Base-by-base conservation (phyloP, 2,329 filamentous ascomycete genomes). In the Elsinoe australis region DNA sequence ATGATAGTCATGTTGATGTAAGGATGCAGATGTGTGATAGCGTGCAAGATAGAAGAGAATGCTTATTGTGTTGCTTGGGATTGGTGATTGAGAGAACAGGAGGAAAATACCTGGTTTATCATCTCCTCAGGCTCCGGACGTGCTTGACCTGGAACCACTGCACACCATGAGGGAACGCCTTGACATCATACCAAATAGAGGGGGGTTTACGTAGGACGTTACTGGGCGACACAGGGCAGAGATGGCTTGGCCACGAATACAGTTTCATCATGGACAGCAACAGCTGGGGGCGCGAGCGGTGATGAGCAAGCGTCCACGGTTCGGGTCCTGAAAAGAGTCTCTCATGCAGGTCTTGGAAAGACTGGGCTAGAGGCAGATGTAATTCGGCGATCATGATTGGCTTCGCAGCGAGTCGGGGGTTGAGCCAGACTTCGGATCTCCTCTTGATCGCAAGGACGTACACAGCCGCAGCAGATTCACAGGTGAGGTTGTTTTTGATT, bases 171-270 rank as follows among this genome's bases (percentile, higher is more conserved):
- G 32, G 24, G 28, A 15, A 12, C n/a, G 14, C n/a, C 24, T 44
- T 44, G 39, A 44, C 39, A 44, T 44, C 39, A 44, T 44, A 22
- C 36, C 36, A 41, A 41, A 41, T 15, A 22, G 17, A 24, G 22
- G n/a, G 26, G 17, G 39, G 39, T 32, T 32, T 44, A 44, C 39
- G 26, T 21, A 44, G 39, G 6, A 44, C 26, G 24, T 44, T 44
- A 26, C 39, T 44, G 39, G 39, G 39, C 39, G 14, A 24, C 6
- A 3, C 39, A 44, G 39, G 39, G 39, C 39, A 44, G 14, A 12
- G 7, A 24, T 32, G n/a, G 14, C 39, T 44, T 44, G 39, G 39
- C 39, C n/a, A 18, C 24, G 21, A 44, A 18, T 29, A 29, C 39
- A 31, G 39, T 32, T 31, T 29, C 21, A 44, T 41, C 39, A 19